Percentiles rank a stretch among this genome's conserved stretches.
Evolutionary conservation across 495 filamentous ascomycete genomes (phyloP).

Genomic region (Hyaloscypha bicolor): DNA sequence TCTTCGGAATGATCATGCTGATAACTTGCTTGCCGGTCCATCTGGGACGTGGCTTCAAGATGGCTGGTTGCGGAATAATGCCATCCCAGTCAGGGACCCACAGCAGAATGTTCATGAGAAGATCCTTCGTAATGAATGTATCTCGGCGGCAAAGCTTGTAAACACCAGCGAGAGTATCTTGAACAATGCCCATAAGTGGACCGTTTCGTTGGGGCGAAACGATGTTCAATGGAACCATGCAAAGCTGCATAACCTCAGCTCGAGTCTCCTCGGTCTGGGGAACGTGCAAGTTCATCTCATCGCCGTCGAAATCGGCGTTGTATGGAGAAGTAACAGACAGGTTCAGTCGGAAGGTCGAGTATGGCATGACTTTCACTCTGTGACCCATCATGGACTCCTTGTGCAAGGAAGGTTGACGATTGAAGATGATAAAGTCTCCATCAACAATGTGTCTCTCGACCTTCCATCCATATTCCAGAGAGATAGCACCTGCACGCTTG

Average conservation of each 20-base stretch:
- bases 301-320: slow-evolving; percentile 99
- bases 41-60: slow-evolving; percentile 84
- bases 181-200: slow-evolving; percentile 98
- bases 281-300: slow-evolving; percentile 99
- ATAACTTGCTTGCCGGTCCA: slow-evolving; percentile 99
- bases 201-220: slow-evolving; percentile 97
- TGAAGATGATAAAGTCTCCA: slow-evolving; percentile 98
- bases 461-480: slow-evolving; percentile 95
- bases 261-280: slow-evolving; percentile 95
- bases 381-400: slow-evolving; percentile 99
- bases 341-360: slow-evolving; percentile 96
- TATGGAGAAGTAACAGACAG: slow-evolving; percentile 97
- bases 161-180: slow-evolving; percentile 93
- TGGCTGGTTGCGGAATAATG: slow-evolving; percentile 85
- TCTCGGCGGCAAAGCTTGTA: slow-evolving; percentile 97
- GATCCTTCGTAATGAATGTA: slow-evolving; percentile 82
- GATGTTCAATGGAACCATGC: slow-evolving; percentile 95
- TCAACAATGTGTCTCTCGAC: slow-evolving; percentile 95
- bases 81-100: slow-evolving; percentile 99
- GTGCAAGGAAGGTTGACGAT: slow-evolving; percentile 97
- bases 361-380: slow-evolving; percentile 95
- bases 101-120: slow-evolving; percentile 93
- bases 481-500: slow-evolving; percentile 77
- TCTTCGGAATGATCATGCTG: slow-evolving; percentile 86
- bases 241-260: slow-evolving; percentile 89